Evolutionary conservation across 2,329 filamentous ascomycete species (phyloP), one percentile per base, ranked within the genome.

Genomic region (Aureobasidium sp.): DNA sequence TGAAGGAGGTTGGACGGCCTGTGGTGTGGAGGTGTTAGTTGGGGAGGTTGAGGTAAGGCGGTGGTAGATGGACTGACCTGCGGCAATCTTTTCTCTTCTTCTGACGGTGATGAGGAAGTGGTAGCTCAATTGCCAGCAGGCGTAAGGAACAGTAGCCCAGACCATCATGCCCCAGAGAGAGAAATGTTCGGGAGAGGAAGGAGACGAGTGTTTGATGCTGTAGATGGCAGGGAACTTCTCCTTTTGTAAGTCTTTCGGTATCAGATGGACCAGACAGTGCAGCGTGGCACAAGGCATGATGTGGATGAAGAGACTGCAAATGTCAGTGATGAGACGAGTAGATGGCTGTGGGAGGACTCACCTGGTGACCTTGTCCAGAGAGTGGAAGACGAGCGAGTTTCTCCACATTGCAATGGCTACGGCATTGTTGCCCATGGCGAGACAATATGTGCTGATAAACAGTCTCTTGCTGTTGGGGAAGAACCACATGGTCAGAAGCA

Each of bases 331-430:
- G 17, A 12, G 1, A 14, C n/a, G 6, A 3, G 12, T 19, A 8
- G 19, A 22, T 17, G 17, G n/a, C 10, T 4, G 21, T 6, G 1
- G 3, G 10, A 25, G 14, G 25, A 54, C 54, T 47, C 70, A 83
- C 66, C 88, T 93, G 11, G 90, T 94, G 57, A 97, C 90, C 71
- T 98, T 98, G 77, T 98, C 93, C 71, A 98, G 84, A 66, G 89
- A 95, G 75, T 98, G 93, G 69, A 98, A 98, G 41, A 98, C 93
- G 65, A 98, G 80, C 27, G 90, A 96, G 69, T 98, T 98, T 59
- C 93, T 84, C 93, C 93, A 98, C 90, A 98, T 93, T 66, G 93
- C 90, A 68, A 98, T 97, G 11, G 93, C 93, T 41, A 96, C 84
- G 17, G 93, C 93, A 66, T 98, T 98, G 71, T 98, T 98, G 58